Percentiles rank a stretch among this genome's conserved stretches.
phyloP scores from a whole-genome alignment of 2,329 filamentous ascomycete genomes.

The Herpotrichia juniperi region DNA sequence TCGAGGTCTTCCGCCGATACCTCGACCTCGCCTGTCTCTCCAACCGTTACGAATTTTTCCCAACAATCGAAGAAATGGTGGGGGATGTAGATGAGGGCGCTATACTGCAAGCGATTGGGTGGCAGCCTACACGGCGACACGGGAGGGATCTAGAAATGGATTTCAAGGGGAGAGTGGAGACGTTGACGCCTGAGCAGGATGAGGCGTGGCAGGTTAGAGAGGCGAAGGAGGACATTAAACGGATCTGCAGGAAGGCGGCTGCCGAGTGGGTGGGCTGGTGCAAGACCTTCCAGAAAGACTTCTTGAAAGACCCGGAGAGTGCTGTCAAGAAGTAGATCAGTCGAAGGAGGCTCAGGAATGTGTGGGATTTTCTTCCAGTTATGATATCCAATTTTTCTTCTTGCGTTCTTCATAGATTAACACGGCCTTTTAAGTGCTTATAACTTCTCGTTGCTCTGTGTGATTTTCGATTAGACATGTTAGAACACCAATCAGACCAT shows the following conservation, averaged over 20 bases:
- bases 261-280: constrained; percentile 51
- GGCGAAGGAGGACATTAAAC: constrained; percentile 50
- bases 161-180: constrained; percentile 14
- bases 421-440: no score
- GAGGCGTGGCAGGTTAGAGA: constrained; percentile 51
- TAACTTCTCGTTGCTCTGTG: no score
- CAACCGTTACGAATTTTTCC: constrained; percentile 43
- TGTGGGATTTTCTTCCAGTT: background rate
- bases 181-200: constrained; percentile 38
- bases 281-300: constrained; percentile 40
- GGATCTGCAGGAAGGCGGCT: constrained; percentile 47
- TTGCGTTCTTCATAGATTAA: no score
- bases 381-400: background rate
- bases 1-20: constrained; percentile 47
- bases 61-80: constrained; percentile 22
- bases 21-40: constrained; percentile 48
- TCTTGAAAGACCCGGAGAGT: constrained; percentile 37
- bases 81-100: constrained; percentile 44
- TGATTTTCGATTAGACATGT: no score
- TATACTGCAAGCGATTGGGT: constrained; percentile 52
- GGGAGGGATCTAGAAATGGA: constrained; percentile 45
- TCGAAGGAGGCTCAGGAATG: background rate
- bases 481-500: no score
- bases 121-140: constrained; percentile 44
- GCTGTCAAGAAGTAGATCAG: constrained; percentile 36